Percentiles rank a stretch among this genome's conserved stretches.
phyloP scores from a whole-genome alignment of 768 basidiomycete species.

The Tricholoma furcatifolium region DNA sequence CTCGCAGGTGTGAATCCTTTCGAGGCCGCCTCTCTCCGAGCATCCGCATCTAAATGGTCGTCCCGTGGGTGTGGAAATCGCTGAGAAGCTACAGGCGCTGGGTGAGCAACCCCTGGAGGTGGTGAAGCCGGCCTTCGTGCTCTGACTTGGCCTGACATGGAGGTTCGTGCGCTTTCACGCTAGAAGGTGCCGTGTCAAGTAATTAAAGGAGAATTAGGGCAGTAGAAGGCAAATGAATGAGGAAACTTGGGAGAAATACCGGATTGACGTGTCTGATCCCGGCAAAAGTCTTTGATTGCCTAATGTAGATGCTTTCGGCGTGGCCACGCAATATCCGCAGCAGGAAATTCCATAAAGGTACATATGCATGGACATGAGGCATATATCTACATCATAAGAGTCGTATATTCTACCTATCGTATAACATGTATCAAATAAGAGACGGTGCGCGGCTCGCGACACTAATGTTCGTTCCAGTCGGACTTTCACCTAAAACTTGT shows the following conservation, averaged over 20 bases:
- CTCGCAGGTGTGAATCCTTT: conserved; percentile 57
- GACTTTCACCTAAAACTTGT: conserved; percentile 52
- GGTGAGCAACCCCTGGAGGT: conserved; percentile 44
- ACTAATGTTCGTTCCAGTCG: conserved; percentile 2
- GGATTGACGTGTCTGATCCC: conserved; percentile 19
- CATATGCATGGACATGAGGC: not conserved
- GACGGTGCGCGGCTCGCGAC: not conserved
- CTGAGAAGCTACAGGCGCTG: conserved; percentile 37
- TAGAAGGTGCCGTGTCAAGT: conserved; percentile 6
- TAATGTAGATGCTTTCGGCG: conserved; percentile 1
- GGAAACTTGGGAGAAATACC: conserved; percentile 8
- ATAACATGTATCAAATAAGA: not conserved
- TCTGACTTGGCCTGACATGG: conserved; percentile 55
- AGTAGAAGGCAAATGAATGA: conserved; percentile 4
- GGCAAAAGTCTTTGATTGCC: not conserved
- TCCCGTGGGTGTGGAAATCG: conserved; percentile 66
- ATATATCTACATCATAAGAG: not conserved
- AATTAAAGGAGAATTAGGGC: conserved; percentile 5
- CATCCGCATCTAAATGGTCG: conserved; percentile 74
- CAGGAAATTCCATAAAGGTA: not conserved
- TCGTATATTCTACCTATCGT: not conserved
- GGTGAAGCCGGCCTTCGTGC: conserved; percentile 71
- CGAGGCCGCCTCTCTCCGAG: conserved; percentile 66
- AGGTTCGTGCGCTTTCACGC: conserved; percentile 11
- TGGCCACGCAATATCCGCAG: not conserved